Conservation (phyloP, 768 basidiomycete species). For the Serendipita sp. region DNA sequence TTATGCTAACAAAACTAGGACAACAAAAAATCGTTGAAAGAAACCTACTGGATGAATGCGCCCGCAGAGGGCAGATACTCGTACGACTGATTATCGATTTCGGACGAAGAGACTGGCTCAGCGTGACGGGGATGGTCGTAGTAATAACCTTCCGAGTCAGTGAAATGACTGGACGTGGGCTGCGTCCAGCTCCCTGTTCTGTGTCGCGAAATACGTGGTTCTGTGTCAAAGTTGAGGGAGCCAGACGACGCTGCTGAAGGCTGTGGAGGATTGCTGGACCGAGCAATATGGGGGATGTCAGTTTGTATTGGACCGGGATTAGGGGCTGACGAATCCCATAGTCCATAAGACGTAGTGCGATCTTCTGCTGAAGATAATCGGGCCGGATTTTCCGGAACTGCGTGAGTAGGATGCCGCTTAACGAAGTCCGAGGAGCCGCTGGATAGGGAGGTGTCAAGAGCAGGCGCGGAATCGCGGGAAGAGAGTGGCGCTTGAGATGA, state of each 20-base stretch:
- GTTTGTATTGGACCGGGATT: too few species aligned
- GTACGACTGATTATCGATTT: neutral
- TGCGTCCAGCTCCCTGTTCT: neutral
- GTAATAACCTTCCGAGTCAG: too few species aligned
- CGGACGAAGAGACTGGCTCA: neutral
- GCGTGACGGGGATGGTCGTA: neutral
- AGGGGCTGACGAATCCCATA: too few species aligned
- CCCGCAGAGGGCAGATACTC: constrained; percentile 3
- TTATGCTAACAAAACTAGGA: neutral
- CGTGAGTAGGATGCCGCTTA: neutral
- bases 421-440: neutral
- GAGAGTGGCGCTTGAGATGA: neutral
- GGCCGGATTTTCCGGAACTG: neutral
- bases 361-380: neutral
- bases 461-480: neutral
- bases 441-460: neutral
- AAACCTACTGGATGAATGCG: constrained; percentile 5
- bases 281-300: neutral
- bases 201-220: neutral
- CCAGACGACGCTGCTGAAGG: neutral
- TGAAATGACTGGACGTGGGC: too few species aligned
- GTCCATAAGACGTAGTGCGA: too few species aligned
- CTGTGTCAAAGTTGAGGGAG: neutral
- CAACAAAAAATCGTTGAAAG: neutral
- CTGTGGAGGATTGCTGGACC: neutral